Evolutionary conservation across 2,329 filamentous ascomycete species (phyloP), one percentile per base, ranked within the genome.

Genomic region (Aphanoascus verrucosus): DNA sequence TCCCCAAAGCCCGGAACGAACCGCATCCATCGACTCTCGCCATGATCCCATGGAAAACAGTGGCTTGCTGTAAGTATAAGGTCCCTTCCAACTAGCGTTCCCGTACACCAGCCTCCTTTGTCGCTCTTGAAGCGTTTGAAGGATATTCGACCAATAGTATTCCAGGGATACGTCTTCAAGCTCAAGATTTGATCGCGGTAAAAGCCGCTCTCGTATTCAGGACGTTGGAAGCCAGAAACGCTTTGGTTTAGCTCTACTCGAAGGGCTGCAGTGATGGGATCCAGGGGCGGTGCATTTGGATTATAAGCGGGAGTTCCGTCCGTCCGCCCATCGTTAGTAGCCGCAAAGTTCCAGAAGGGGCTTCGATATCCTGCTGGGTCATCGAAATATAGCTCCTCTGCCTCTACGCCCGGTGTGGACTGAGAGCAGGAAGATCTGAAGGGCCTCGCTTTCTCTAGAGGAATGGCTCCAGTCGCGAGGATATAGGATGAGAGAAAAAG

Each of bases 41-140:
- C 49, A 28, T 59, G 59, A 15, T 57, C 57, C 60, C 59, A 62
- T 12, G 60, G 60, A 47, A 60, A 62, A 40, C 60, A 62, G 45
- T 62, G 60, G 49, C 60, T 62, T 9, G 60, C 60, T 14, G 60
- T 62, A 44, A 62, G 59, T 19, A 62, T 41, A 40, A 59, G 54
- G 35, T 61, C 58, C 37, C 55, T 57, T 28, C 60, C 60, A 17
- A 62, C 59, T 2, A 62, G 45, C 6, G 60, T 55, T 2, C 59
- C 60, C 5, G 59, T 62, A 40, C 60, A 62, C 60, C 60, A 62
- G 23, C 60, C 60, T 8, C 59, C 60, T 37, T 45, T 55, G 17
- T 61, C 59, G 3, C 53, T 49, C 49, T 55, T 55, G 40, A 56
- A 62, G 14, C 57, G 54, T 17, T 56, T 52, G 52, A 61, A 61